Conservation (phyloP, 2,329 filamentous ascomycete genomes). For the Fusarium gaditjirri region DNA sequence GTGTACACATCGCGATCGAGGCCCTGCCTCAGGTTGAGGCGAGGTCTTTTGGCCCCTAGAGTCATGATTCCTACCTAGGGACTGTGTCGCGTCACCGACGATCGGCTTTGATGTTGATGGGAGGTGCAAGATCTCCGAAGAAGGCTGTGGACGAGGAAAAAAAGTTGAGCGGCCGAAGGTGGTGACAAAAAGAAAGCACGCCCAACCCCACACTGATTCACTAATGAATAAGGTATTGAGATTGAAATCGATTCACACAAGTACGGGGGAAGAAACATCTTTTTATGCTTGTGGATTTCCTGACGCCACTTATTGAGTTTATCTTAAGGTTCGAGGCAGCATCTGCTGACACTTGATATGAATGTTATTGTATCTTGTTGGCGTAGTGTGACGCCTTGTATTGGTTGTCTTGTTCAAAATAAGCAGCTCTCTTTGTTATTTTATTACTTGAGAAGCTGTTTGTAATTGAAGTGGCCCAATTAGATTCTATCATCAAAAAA, state of each 20-base stretch:
- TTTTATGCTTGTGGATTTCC: background rate
- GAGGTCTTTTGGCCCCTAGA: slow-evolving; percentile 20
- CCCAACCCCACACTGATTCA: too few relatives aligned
- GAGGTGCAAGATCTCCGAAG: background rate
- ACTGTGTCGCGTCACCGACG: background rate
- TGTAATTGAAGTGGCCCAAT: too few relatives aligned
- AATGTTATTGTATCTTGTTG: too few relatives aligned
- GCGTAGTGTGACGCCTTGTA: too few relatives aligned
- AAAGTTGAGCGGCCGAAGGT: background rate
- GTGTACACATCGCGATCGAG: slow-evolving; percentile 81
- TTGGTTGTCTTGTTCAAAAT: too few relatives aligned
- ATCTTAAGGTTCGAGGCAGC: too few relatives aligned
- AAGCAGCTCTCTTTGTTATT: too few relatives aligned
- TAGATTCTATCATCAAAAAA: too few relatives aligned
- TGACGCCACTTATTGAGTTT: background rate
- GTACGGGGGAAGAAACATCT: background rate
- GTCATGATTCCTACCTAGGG: slow-evolving; percentile 18
- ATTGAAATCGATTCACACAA: background rate
- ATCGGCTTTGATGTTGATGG: background rate
- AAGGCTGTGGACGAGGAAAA: background rate
- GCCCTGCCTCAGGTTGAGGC: slow-evolving; percentile 38
- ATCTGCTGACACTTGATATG: too few relatives aligned
- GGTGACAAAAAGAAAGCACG: slow-evolving; percentile 1
- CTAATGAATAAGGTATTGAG: background rate
- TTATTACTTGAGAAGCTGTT: too few relatives aligned